Conservation (phyloP, 257 asterid genomes). For the Solanum tarijense region DNA sequence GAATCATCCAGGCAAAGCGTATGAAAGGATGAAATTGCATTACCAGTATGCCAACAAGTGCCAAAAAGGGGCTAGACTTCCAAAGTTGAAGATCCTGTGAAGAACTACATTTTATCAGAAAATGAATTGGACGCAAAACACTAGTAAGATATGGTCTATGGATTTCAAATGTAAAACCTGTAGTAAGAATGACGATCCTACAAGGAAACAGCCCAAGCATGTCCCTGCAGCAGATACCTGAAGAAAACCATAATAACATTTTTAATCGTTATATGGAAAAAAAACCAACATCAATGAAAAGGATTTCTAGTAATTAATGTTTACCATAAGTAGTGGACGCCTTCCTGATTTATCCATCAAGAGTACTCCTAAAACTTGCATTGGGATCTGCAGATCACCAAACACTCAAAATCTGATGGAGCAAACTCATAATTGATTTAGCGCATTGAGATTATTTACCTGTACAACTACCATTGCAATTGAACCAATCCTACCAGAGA, state of each 20-base stretch:
- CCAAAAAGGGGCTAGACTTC: conserved; percentile 56
- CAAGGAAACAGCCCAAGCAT: conserved; percentile 63
- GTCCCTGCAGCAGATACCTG: conserved; percentile 75
- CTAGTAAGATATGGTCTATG: neutral
- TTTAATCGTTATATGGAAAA: neutral
- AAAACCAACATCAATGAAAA: neutral
- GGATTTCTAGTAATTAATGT: neutral
- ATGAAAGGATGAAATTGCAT: neutral
- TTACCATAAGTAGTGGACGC: conserved; percentile 65
- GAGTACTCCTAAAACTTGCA: conserved; percentile 58
- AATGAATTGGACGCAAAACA: neutral
- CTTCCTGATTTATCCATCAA: conserved; percentile 85
- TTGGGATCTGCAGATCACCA: conserved; percentile 56
- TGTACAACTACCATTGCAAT: conserved; percentile 80
- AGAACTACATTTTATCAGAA: conserved; percentile 1
- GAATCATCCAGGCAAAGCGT: neutral
- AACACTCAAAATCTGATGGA: neutral
- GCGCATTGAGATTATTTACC: conserved; percentile 14
- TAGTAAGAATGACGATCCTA: conserved; percentile 58
- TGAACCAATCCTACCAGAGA: conserved; percentile 57
- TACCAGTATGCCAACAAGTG: conserved; percentile 77
- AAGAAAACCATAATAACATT: neutral
- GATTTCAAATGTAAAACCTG: conserved; percentile 35
- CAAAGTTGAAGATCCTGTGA: conserved; percentile 56
- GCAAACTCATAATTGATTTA: neutral